phyloP scores from a whole-genome alignment of 208 protist species.

The Crithidia thermophila region DNA sequence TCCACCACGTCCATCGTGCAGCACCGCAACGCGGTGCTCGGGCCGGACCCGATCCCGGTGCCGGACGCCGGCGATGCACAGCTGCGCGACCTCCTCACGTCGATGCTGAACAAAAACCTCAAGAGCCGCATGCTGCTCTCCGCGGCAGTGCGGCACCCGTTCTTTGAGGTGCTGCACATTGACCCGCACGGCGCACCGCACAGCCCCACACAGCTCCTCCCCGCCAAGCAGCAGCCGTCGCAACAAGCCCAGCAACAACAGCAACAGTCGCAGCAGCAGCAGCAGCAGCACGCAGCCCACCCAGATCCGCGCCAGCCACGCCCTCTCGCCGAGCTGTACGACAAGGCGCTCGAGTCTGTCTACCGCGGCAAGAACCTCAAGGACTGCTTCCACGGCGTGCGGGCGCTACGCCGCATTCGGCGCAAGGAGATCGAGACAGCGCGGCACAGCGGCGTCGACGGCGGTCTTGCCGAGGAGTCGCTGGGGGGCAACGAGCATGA shows the following conservation, averaged over 20 bases:
- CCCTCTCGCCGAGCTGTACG: constrained; percentile 45
- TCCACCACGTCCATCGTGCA: constrained; percentile 23
- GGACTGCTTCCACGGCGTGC: constrained; percentile 67
- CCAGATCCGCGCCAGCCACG: no score
- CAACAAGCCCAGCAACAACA: no score
- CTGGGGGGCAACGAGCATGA: constrained; percentile 3
- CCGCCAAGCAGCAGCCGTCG: no score
- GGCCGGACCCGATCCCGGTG: constrained; percentile 25
- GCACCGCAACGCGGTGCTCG: constrained; percentile 19
- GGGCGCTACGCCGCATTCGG: constrained; percentile 45
- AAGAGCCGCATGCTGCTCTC: constrained; percentile 59
- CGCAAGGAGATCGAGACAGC: constrained; percentile 44
- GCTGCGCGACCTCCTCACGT: constrained; percentile 54
- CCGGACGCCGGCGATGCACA: constrained; percentile 29
- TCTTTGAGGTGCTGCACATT: constrained; percentile 37
- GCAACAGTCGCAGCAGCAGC: background rate
- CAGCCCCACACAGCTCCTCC: background rate
- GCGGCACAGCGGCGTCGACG: constrained; percentile 10
- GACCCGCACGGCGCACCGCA: constrained; percentile 2
- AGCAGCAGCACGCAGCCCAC: constrained; percentile 4
- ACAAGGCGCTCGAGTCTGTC: constrained; percentile 45
- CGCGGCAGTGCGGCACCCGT: constrained; percentile 57
- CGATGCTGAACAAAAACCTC: constrained; percentile 78
- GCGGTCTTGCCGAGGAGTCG: background rate
- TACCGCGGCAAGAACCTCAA: constrained; percentile 59